These are phyloP conservation scores for Botrytis aclada DNA, from an alignment of 2,329 filamentous ascomycete genomes.

Conservation along the genomic window DNA sequence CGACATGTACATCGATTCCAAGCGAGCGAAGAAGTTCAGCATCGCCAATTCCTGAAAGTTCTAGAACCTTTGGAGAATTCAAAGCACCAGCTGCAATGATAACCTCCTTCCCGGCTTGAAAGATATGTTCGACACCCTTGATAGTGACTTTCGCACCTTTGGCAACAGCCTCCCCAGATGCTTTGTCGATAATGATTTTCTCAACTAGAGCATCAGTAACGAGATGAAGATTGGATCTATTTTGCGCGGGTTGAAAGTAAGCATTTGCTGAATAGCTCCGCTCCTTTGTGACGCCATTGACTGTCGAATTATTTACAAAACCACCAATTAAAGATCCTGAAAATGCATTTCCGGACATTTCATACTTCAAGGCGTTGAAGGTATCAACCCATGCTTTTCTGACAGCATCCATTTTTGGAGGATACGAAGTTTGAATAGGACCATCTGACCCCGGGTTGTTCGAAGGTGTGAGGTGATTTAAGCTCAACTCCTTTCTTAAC, in stretches of 20 bases:
- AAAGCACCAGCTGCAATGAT: conserved; percentile 35
- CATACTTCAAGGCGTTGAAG: not conserved
- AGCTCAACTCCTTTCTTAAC: not conserved
- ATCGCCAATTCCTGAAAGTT: conserved; percentile 38
- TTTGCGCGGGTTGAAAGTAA: conserved; percentile 3
- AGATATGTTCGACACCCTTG: conserved; percentile 25
- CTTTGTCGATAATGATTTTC: not conserved
- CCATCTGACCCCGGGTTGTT: not conserved
- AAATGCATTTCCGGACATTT: not conserved
- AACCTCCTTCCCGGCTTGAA: conserved; percentile 36
- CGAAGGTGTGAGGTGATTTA: not conserved
- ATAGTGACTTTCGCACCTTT: conserved; percentile 24
- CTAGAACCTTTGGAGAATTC: conserved; percentile 36
- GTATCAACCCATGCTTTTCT: conserved; percentile 4
- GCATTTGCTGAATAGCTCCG: not conserved
- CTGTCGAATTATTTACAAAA: not conserved
- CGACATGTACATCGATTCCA: conserved; percentile 25
- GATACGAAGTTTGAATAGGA: conserved; percentile 11
- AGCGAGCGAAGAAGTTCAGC: conserved; percentile 23
- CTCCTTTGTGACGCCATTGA: not conserved
- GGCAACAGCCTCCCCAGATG: not conserved
- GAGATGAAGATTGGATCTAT: not conserved
- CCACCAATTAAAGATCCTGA: not conserved
- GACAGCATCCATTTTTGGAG: not conserved
- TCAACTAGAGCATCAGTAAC: conserved; percentile 1